Evolutionary conservation across 202 grass and related monocot species (phyloP).

Genomic region (Zizania palustris): DNA sequence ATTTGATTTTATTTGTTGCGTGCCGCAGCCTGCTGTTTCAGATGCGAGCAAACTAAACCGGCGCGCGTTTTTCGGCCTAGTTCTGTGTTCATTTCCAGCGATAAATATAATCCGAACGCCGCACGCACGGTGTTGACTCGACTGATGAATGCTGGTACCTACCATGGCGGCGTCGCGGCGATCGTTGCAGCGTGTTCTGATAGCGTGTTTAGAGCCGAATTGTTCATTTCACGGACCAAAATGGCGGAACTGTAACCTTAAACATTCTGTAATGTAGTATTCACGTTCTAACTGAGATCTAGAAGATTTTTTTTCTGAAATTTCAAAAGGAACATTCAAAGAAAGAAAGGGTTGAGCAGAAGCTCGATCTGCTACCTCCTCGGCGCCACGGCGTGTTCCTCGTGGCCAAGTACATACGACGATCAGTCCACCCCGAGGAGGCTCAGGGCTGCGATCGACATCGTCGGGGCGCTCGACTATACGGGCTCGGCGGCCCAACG

Average conservation of each 20-base stretch:
- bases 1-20: neutral
- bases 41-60: neutral
- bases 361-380: constrained; percentile 7
- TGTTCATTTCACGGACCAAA: neutral
- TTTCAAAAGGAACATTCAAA: too few relatives aligned
- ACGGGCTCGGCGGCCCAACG: constrained; percentile 4
- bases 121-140: neutral
- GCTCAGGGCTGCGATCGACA: constrained; percentile 18
- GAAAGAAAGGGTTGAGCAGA: too few relatives aligned
- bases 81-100: neutral
- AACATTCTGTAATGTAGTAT: neutral
- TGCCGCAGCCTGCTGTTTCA: neutral
- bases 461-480: constrained; percentile 33
- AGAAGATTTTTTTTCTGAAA: too few relatives aligned
- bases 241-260: neutral
- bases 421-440: neutral
- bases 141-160: neutral
- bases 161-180: neutral
- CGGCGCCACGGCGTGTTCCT: constrained; percentile 5
- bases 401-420: constrained; percentile 39
- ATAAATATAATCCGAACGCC: neutral
- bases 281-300: too few relatives aligned
- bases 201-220: neutral
- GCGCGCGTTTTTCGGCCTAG: neutral
- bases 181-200: neutral